A percentile compares a stretch with the other conserved stretches of the same genome.
Evolutionary conservation across 371 early-diverging fungal genomes (phyloP).

Genomic region (Nematocida parisii): DNA sequence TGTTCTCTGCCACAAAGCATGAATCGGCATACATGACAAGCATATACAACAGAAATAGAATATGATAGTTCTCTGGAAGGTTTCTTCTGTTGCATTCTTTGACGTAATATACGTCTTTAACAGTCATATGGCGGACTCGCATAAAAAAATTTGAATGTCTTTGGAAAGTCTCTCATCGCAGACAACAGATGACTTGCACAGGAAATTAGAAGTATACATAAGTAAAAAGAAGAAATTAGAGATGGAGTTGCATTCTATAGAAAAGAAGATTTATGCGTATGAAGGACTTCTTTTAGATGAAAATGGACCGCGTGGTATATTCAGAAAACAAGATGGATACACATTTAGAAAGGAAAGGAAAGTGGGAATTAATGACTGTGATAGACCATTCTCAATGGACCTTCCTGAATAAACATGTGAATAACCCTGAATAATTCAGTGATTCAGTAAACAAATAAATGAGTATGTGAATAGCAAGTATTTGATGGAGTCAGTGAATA

Average conservation of each 20-base stretch:
- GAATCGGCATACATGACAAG: neutral
- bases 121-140: constrained; percentile 13
- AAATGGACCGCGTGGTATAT: neutral
- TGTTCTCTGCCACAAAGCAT: constrained; percentile 43
- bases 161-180: constrained; percentile 30
- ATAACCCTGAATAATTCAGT: neutral
- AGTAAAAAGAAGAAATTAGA: constrained; percentile 49
- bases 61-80: constrained; percentile 39
- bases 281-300: constrained; percentile 44
- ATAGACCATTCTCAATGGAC: constrained; percentile 42
- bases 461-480: neutral
- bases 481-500: neutral
- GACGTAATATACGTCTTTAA: constrained; percentile 19
- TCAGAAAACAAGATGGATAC: constrained; percentile 14
- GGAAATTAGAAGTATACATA: constrained; percentile 35
- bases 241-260: constrained; percentile 29
- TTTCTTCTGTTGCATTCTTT: constrained; percentile 50
- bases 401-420: constrained; percentile 25
- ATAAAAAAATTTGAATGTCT: constrained; percentile 38
- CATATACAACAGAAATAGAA: constrained; percentile 34
- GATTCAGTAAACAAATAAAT: neutral
- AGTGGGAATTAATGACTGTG: constrained; percentile 54
- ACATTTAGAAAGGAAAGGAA: constrained; percentile 33
- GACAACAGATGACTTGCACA: constrained; percentile 50
- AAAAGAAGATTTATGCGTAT: constrained; percentile 58